phyloP scores from a whole-genome alignment of 441 rosid genomes.

The Flueggea neowawraea region DNA sequence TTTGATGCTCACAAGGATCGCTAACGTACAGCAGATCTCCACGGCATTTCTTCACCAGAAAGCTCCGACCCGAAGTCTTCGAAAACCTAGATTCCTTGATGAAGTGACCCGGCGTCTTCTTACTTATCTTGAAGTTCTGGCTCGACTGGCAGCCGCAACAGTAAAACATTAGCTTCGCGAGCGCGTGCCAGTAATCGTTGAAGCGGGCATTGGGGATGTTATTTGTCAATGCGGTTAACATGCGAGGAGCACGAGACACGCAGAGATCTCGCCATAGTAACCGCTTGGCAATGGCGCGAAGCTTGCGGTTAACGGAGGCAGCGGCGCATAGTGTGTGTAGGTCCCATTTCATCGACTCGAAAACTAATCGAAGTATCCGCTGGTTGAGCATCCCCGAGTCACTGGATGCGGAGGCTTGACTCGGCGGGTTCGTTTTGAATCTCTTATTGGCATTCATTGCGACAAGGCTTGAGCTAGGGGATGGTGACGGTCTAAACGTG shows the following conservation, averaged over 20 bases:
- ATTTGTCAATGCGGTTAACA: slow-evolving; percentile 45
- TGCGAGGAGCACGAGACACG: slow-evolving; percentile 59
- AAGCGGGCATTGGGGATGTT: slow-evolving; percentile 35
- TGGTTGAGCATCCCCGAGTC: slow-evolving; percentile 58
- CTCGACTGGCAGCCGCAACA: slow-evolving; percentile 69
- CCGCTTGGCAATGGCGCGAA: slow-evolving; percentile 68
- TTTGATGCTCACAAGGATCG: slow-evolving; percentile 81
- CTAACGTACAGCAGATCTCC: slow-evolving; percentile 64
- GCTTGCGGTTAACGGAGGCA: slow-evolving; percentile 59
- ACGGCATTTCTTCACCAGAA: slow-evolving; percentile 48
- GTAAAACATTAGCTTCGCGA: slow-evolving; percentile 77
- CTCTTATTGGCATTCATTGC: slow-evolving; percentile 36
- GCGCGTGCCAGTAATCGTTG: slow-evolving; percentile 63
- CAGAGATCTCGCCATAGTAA: slow-evolving; percentile 74
- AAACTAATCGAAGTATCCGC: slow-evolving; percentile 51
- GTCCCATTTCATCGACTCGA: slow-evolving; percentile 69
- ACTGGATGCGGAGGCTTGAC: slow-evolving; percentile 14
- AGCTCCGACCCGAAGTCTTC: slow-evolving; percentile 81
- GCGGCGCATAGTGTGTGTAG: slow-evolving; percentile 48
- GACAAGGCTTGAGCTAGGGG: too few species aligned
- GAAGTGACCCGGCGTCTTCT: slow-evolving; percentile 49
- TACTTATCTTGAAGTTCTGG: slow-evolving; percentile 38
- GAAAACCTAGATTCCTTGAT: slow-evolving; percentile 62
- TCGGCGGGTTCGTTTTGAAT: slow-evolving; percentile 21
- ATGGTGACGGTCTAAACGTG: too few species aligned